Base-by-base conservation (phyloP, 768 basidiomycete species). In the Naematelia encephala region DNA sequence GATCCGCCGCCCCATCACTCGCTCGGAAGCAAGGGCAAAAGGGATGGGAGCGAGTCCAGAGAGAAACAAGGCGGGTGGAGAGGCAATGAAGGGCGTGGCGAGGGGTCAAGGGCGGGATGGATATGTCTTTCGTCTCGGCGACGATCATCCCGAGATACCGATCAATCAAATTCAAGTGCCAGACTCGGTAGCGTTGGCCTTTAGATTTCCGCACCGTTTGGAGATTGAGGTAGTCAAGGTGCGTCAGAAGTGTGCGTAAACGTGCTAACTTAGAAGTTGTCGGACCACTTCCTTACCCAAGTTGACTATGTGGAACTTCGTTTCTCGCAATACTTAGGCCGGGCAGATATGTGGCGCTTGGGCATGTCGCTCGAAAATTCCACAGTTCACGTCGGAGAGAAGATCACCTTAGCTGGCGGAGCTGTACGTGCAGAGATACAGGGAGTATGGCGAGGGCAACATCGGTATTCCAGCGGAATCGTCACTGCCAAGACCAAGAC, bases 281-380 rank as follows among this genome's bases (percentile, higher is more conserved):
- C 89, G 43, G 85, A 92, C 63, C 84, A 82, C 64, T 79, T 81
- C 5, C 54, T 59, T 3, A 66, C 70, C 5, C 63, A 75, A 28
- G 69, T 70, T 19, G 75, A 78, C 48, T 73, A 69, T 56, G 82
- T 98, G 51, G 94, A 98, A 70, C 83, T 98, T 57, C 85, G 86
- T 47, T 98, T 98, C 71, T 89, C 90, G 62, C 91, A 94, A 72
- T 97, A 97, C 74, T 82, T 97, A 14, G 94, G 93, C 14, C 85
- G 96, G 47, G 91, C 89, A 61, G 96, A 97, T 66, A 94, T 96
- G 91, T 97, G 93, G 91, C 82, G 91, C 49, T 81, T 97, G 5
- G 86, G 86, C n/a, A 86, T 88, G 73, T 82, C 86, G 51, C 81
- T 97, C 14, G 85, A 86, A 25, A 87, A 86, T 8, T 86, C 86